Conservation (phyloP, 495 filamentous ascomycete species). For the Neurospora cerealis region DNA sequence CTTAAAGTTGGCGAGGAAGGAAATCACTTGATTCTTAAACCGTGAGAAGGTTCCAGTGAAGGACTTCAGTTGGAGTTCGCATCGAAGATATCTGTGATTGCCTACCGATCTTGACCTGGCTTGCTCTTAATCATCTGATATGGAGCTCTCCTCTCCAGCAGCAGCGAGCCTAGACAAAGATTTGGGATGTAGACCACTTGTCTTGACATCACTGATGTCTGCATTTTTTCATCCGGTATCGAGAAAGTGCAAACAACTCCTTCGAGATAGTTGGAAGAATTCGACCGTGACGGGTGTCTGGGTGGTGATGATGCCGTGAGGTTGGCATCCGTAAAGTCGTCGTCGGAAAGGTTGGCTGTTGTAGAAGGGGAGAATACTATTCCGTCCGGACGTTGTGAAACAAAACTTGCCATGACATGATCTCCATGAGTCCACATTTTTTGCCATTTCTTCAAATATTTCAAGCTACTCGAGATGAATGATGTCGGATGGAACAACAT, state of each 20-base stretch:
- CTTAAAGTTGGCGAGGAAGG: not conserved
- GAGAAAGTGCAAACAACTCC: not conserved
- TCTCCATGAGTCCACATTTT: not conserved
- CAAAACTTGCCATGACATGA: fast-evolving
- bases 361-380: not conserved
- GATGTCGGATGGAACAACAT: not conserved
- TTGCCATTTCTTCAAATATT: not conserved
- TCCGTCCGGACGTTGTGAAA: not conserved
- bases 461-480: not conserved
- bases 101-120: not conserved
- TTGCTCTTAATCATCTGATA: not conserved
- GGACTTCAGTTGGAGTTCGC: not conserved
- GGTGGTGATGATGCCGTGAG: not conserved
- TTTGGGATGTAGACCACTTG: not conserved
- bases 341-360: not conserved
- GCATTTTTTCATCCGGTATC: not conserved
- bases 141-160: not conserved
- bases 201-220: not conserved
- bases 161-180: not conserved
- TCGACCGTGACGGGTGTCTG: not conserved
- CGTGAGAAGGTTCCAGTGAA: not conserved
- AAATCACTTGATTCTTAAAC: not conserved
- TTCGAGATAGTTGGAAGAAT: not conserved
- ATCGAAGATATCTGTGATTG: not conserved
- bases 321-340: not conserved